A percentile compares a stretch with the other conserved stretches of the same genome.
Evolutionary conservation across 352 stramenopile species (phyloP).

Genomic region (Globisporangium echinulatum): DNA sequence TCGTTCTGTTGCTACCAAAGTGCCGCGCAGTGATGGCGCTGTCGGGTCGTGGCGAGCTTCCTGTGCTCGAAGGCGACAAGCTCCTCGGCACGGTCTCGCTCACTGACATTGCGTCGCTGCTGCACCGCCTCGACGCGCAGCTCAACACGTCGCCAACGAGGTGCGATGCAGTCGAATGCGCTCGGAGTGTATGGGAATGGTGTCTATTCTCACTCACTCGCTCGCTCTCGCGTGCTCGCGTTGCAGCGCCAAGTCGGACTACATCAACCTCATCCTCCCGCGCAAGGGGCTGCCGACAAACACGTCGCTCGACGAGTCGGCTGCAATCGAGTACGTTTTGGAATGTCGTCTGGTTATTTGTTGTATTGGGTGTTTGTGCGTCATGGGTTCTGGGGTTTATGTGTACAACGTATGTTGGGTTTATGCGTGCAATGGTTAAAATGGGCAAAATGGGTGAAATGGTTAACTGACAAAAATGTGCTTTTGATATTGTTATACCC

Average conservation of each 20-base stretch:
- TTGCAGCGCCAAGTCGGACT: constrained; percentile 84
- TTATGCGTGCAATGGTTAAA: no score
- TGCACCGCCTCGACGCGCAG: constrained; percentile 59
- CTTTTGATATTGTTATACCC: no score
- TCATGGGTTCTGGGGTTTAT: no score
- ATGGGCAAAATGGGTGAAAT: no score
- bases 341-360: no score
- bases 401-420: no score
- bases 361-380: no score
- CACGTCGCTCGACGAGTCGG: constrained; percentile 35
- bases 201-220: not conserved
- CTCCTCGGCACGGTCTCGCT: constrained; percentile 74
- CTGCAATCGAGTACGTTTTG: constrained; percentile 6
- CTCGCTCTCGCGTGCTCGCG: constrained; percentile 5
- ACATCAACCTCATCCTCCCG: constrained; percentile 83
- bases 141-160: constrained; percentile 40
- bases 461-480: no score
- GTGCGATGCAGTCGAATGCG: constrained; percentile 11
- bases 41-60: constrained; percentile 57
- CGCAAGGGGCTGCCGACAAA: constrained; percentile 75
- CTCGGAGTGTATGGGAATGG: not conserved
- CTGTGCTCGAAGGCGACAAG: constrained; percentile 60
- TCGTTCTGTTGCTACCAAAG: constrained; percentile 15
- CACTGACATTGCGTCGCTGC: constrained; percentile 66
- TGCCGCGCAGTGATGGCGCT: constrained; percentile 75